These are phyloP conservation scores for Tranzscheliella williamsii DNA, from an alignment of 1,284 basidiomycete genomes.

Conservation along the genomic window DNA sequence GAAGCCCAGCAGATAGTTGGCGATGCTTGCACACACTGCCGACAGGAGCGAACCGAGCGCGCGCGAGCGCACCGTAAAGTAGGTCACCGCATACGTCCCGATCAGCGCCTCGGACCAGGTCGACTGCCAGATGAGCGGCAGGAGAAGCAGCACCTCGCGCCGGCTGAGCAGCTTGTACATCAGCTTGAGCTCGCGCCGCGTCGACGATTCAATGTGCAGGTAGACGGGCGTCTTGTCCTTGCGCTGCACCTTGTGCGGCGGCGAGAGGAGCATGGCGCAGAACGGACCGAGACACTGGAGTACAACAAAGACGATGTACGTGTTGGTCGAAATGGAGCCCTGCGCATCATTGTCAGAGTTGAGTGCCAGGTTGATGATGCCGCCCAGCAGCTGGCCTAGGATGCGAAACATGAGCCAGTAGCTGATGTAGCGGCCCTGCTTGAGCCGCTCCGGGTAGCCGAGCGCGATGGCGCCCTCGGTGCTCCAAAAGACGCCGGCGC, in stretches of 20 bases:
- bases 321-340: slow-evolving; percentile 58
- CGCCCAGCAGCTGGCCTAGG: slow-evolving; percentile 57
- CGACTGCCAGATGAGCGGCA: slow-evolving; percentile 51
- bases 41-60: slow-evolving; percentile 61
- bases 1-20: slow-evolving; percentile 58
- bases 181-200: slow-evolving; percentile 45
- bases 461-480: slow-evolving; percentile 41
- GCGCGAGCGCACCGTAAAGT: slow-evolving; percentile 48
- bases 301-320: slow-evolving; percentile 62
- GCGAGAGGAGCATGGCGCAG: slow-evolving; percentile 53
- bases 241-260: slow-evolving; percentile 61
- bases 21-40: slow-evolving; percentile 52
- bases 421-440: slow-evolving; percentile 56
- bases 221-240: slow-evolving; percentile 58
- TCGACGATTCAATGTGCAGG: slow-evolving; percentile 44
- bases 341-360: slow-evolving; percentile 51
- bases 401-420: slow-evolving; percentile 61
- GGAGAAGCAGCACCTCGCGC: slow-evolving; percentile 44
- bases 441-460: slow-evolving; percentile 55
- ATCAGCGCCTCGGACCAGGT: slow-evolving; percentile 54
- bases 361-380: slow-evolving; percentile 61
- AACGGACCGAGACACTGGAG: slow-evolving; percentile 60
- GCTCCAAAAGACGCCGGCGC: slow-evolving; percentile 61
- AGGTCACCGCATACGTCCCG: slow-evolving; percentile 55
- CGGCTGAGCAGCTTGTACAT: slow-evolving; percentile 43